Evolutionary conservation across 2,329 filamentous ascomycete species (phyloP).

Genomic region (Clarireedia homoeocarpa): DNA sequence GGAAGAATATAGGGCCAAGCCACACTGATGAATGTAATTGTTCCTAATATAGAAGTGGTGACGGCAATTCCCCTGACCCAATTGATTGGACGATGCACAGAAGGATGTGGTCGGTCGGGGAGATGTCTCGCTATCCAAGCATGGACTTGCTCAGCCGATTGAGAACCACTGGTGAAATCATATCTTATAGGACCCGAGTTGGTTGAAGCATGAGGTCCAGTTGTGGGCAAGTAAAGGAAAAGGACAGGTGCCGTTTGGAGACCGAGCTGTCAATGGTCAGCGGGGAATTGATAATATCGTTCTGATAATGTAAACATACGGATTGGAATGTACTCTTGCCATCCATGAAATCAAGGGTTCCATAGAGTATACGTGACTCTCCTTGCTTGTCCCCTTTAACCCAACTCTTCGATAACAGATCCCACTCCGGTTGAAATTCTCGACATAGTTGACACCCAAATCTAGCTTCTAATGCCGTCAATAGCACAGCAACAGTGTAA

Average conservation of each 20-base stretch:
- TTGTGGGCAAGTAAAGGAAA: slow-evolving; percentile 77
- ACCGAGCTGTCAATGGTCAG: slow-evolving; percentile 54
- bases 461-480: slow-evolving; percentile 77
- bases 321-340: slow-evolving; percentile 81
- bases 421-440: slow-evolving; percentile 93
- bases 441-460: slow-evolving; percentile 82
- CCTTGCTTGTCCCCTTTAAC: slow-evolving; percentile 70
- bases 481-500: slow-evolving; percentile 71
- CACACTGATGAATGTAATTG: slow-evolving; percentile 60
- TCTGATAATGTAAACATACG: slow-evolving; percentile 40
- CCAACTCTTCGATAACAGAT: slow-evolving; percentile 81
- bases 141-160: slow-evolving; percentile 70
- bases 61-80: slow-evolving; percentile 66
- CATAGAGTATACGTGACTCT: slow-evolving; percentile 68
- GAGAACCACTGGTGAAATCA: slow-evolving; percentile 71
- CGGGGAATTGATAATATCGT: neutral
- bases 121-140: slow-evolving; percentile 73
- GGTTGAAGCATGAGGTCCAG: slow-evolving; percentile 67
- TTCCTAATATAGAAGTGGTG: slow-evolving; percentile 61
- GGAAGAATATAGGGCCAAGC: slow-evolving; percentile 74
- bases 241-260: slow-evolving; percentile 92
- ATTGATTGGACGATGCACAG: slow-evolving; percentile 79
- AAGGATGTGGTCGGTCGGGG: slow-evolving; percentile 67
- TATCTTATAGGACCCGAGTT: slow-evolving; percentile 66
- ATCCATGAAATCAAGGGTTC: slow-evolving; percentile 78